Conservation (phyloP, 1,284 basidiomycete species). For the Ganoderma leucocontextum region DNA sequence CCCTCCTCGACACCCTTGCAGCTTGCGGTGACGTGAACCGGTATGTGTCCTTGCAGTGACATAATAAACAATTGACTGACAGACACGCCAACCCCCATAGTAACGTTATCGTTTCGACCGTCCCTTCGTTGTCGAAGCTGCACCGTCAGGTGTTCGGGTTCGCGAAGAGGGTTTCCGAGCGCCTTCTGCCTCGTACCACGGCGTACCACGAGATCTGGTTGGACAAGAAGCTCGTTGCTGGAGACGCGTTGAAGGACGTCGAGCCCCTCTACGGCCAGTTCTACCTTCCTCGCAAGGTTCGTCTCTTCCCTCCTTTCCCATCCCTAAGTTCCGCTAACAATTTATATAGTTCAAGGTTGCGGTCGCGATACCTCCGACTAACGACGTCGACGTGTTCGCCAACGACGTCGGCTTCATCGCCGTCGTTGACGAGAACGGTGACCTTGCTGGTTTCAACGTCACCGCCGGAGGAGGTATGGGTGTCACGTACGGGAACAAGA, state of each 20-base stretch:
- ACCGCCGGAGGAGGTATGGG: constrained; percentile 97
- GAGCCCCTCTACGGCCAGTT: constrained; percentile 98
- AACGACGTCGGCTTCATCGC: constrained; percentile 98
- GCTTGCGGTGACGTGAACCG: constrained; percentile 98
- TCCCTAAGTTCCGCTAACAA: constrained; percentile 13
- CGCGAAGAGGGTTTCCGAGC: constrained; percentile 86
- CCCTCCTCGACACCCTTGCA: constrained; percentile 93
- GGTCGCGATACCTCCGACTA: constrained; percentile 95
- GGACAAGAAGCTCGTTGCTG: constrained; percentile 94
- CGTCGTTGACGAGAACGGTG: constrained; percentile 78
- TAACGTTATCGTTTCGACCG: constrained; percentile 93
- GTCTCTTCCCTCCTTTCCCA: constrained; percentile 28
- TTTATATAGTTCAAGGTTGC: constrained; percentile 92
- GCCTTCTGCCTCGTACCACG: constrained; percentile 89
- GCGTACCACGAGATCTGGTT: constrained; percentile 99
- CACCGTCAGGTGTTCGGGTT: constrained; percentile 90
- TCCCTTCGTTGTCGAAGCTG: constrained; percentile 87
- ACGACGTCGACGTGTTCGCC: constrained; percentile 96
- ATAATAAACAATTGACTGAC: not conserved
- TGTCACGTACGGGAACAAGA: constrained; percentile 98
- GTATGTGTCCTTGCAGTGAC: constrained; percentile 49
- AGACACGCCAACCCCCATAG: constrained; percentile 46
- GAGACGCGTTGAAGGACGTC: constrained; percentile 91
- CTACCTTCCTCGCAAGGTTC: constrained; percentile 93
- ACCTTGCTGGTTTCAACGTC: constrained; percentile 91